phyloP scores from a whole-genome alignment of 306 rosid species.

The Cucumis hystrix region DNA sequence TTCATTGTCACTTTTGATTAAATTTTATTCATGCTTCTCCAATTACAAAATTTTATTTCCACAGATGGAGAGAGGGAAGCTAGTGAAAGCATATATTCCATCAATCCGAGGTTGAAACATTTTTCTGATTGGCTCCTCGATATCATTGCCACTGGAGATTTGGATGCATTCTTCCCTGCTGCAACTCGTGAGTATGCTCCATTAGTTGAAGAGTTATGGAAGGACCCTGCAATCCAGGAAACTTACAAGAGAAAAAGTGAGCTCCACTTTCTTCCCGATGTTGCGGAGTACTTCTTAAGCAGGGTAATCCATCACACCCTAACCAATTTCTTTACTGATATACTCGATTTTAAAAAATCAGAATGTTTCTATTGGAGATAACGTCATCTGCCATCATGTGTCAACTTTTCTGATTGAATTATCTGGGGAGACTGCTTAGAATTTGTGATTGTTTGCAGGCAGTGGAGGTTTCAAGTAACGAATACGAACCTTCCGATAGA shows the following conservation, averaged over 20 bases:
- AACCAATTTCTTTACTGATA: not conserved
- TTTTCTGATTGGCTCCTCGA: constrained; percentile 98
- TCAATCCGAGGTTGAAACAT: constrained; percentile 89
- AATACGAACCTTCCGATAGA: constrained; percentile 88
- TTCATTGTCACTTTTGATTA: not conserved
- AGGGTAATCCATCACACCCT: constrained; percentile 34
- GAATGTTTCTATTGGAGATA: not conserved
- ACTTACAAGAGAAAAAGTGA: constrained; percentile 80
- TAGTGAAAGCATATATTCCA: constrained; percentile 35
- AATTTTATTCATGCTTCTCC: not conserved
- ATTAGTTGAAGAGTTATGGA: constrained; percentile 96
- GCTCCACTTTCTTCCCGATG: constrained; percentile 92
- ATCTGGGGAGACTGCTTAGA: not conserved
- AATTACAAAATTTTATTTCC: not conserved
- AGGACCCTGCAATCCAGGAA: constrained; percentile 88
- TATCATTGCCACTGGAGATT: constrained; percentile 94
- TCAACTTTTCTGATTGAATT: not conserved
- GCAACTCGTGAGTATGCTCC: constrained; percentile 99
- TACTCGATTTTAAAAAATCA: not conserved
- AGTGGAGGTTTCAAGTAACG: constrained; percentile 91
- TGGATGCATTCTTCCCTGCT: constrained; percentile 98
- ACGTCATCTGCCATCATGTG: not conserved
- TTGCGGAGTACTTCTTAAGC: constrained; percentile 83
- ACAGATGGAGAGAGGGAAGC: not conserved
- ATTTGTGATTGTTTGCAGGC: constrained; percentile 41